A percentile compares a stretch with the other conserved stretches of the same genome.
Evolutionary conservation across 805 yeast species (phyloP).

Genomic region (Teunomyces kruisii): DNA sequence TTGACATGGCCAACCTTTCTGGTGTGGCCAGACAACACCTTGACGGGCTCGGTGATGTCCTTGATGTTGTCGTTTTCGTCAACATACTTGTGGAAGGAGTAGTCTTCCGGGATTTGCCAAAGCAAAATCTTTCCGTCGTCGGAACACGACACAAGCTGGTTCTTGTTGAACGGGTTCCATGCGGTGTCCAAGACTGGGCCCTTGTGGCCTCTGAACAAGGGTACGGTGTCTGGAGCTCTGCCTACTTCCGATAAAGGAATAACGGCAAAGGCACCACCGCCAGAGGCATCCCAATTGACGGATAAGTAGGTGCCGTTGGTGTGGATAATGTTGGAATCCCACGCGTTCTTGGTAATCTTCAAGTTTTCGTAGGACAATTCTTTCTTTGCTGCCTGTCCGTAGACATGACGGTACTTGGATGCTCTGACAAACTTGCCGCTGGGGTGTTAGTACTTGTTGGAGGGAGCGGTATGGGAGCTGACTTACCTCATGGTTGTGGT

Average conservation of each 20-base stretch:
- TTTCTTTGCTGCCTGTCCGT: conserved; percentile 76
- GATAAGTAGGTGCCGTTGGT: conserved; percentile 84
- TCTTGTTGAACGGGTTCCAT: conserved; percentile 86
- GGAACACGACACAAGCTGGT: conserved; percentile 37
- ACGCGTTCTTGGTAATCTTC: conserved; percentile 84
- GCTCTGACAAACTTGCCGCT: conserved; percentile 93
- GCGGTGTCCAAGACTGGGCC: conserved; percentile 95
- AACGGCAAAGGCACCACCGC: conserved; percentile 97
- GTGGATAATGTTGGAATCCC: conserved; percentile 90
- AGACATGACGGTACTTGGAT: conserved; percentile 94
- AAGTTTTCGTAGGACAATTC: conserved; percentile 74
- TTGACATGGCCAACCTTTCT: conserved; percentile 91
- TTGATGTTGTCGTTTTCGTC: conserved; percentile 55
- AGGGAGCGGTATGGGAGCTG: background rate
- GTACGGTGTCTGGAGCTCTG: conserved; percentile 89
- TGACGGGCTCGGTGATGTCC: conserved; percentile 68
- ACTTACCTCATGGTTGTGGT: conserved; percentile 4
- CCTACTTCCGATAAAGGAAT: conserved; percentile 86
- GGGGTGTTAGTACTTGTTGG: conserved; percentile 10
- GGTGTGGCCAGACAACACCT: conserved; percentile 77
- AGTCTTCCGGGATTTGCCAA: conserved; percentile 87
- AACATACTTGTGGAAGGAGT: conserved; percentile 61
- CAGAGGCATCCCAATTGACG: conserved; percentile 90
- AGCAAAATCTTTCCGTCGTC: conserved; percentile 59
- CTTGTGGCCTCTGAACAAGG: conserved; percentile 93